Percentiles rank a stretch among this genome's conserved stretches.
These are phyloP conservation scores for Dentipellis fragilis DNA, from an alignment of 768 basidiomycete genomes.

Conservation along the genomic window DNA sequence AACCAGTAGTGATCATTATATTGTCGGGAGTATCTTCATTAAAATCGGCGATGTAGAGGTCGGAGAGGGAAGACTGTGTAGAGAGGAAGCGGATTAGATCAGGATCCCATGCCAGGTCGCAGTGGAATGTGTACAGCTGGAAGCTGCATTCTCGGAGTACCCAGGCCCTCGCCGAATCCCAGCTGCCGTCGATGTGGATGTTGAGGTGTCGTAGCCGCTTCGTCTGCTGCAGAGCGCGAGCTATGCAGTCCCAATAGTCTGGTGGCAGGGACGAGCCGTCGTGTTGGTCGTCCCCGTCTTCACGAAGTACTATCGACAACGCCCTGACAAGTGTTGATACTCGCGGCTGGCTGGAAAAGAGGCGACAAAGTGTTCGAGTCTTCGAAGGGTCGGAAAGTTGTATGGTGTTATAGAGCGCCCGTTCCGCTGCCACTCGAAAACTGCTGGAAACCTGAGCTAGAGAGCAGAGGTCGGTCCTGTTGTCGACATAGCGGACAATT, in stretches of 20 bases:
- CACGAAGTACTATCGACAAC: conserved; percentile 36
- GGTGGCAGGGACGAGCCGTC: conserved; percentile 18
- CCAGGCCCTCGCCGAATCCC: conserved; percentile 25
- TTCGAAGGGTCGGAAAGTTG: conserved; percentile 30
- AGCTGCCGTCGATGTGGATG: conserved; percentile 27
- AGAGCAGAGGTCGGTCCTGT: conserved; percentile 41
- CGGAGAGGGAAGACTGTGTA: conserved; percentile 34
- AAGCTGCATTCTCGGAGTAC: conserved; percentile 34
- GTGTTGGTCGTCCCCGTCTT: conserved; percentile 18
- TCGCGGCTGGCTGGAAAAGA: conserved; percentile 35
- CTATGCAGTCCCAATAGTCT: conserved; percentile 41
- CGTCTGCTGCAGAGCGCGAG: conserved; percentile 37
- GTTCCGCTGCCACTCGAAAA: conserved; percentile 47
- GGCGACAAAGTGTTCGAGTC: conserved; percentile 34
- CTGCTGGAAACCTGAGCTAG: conserved; percentile 49
- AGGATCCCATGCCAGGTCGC: conserved; percentile 57
- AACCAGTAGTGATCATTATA: conserved; percentile 12
- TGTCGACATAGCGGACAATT: conserved; percentile 43
- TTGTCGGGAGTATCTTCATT: conserved; percentile 18
- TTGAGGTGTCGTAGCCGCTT: conserved; percentile 41
- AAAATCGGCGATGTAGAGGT: conserved; percentile 34
- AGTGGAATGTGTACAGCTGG: conserved; percentile 49
- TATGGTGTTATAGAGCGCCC: conserved; percentile 50
- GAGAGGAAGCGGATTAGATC: conserved; percentile 44
- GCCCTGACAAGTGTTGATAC: conserved; percentile 44